Base-by-base conservation (phyloP, 805 yeast genomes). In the Deakozyma indianensis region DNA sequence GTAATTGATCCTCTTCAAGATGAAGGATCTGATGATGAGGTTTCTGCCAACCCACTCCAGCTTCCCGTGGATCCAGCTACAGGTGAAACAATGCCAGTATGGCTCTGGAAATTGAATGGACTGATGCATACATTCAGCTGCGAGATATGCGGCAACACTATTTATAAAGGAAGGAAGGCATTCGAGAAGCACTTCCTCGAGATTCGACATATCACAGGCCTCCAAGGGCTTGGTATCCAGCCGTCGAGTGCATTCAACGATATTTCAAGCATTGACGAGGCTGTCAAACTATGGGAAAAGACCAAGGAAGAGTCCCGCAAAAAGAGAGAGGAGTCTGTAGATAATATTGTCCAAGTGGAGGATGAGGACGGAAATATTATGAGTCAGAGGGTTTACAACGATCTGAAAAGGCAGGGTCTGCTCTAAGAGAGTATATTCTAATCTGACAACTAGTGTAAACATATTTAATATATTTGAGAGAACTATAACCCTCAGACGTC, bases 341-440 rank as follows among this genome's bases (percentile, higher is more conserved):
- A 80, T 50, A 67, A 70, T 45, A 75, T 77, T 1, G 71, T 80
- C 11, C 95, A 92, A 60, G 83, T 88, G 28, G 97, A 90, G 59
- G 97, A 92, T 57, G 81, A 76, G 1, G 87, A 85, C 16, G 98
- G 97, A 9, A 90, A 92, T 57, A 95, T 85, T 15, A 82, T 90
- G 94, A 74, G 82, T 27, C 80, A 78, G 53, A 75, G 77, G 53
- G 88, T 85, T 40, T 90, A 84, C 61, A 70, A 78, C 18, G 96
- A 92, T 52, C 68, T 90, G 58, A 83, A 85, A 63, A 80, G 76
- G 52, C 97, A 90, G 64, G 97, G 96, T 0, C 66, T 90, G 43
- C 53, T 86, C 24, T 87, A 64, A 46, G n/a, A n/a, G n/a, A n/a
- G n/a, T n/a, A n/a, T n/a, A n/a, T n/a, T n/a, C n/a, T 16, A n/a